A percentile compares a stretch with the other conserved stretches of the same genome.
These are phyloP conservation scores for Cichorium intybus DNA, from an alignment of 140 eudicot species.

Conservation along the genomic window DNA sequence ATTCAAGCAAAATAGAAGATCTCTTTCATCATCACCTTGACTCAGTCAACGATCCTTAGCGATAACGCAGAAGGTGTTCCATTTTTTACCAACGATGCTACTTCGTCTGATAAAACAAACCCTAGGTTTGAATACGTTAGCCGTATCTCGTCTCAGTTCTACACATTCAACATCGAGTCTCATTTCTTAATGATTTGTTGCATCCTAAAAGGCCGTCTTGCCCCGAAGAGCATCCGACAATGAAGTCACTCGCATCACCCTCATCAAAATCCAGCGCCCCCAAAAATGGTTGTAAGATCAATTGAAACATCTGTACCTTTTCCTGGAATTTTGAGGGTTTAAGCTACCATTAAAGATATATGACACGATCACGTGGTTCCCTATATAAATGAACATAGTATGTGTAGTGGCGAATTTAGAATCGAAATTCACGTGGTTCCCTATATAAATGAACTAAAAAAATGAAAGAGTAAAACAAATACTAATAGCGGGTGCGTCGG, in stretches of 20 bases:
- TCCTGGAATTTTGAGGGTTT: too few species aligned
- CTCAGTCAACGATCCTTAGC: constrained; percentile 25
- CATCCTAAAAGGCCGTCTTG: constrained; percentile 50
- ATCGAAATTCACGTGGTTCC: too few species aligned
- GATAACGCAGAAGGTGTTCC: constrained; percentile 38
- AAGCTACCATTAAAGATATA: too few species aligned
- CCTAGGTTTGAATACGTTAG: constrained; percentile 44
- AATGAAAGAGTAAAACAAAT: too few species aligned
- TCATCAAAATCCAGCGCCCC: too few species aligned
- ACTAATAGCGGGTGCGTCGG: too few species aligned
- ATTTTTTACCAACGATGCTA: constrained; percentile 17
- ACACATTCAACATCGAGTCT: constrained; percentile 68
- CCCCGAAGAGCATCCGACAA: constrained; percentile 77
- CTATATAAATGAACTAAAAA: too few species aligned
- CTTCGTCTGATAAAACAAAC: constrained; percentile 29
- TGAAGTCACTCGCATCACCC: constrained; percentile 50
- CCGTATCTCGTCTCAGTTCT: constrained; percentile 76
- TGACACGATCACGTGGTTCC: too few species aligned
- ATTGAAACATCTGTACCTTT: too few species aligned
- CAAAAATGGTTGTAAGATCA: too few species aligned
- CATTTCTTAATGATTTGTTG: constrained; percentile 71
- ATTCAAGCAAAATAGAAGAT: constrained; percentile 47
- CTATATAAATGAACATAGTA: too few species aligned
- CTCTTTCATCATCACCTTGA: constrained; percentile 34
- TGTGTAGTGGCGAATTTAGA: too few species aligned